Conservation (phyloP, 2,329 filamentous ascomycete species). For the Arthroderma sp. region DNA sequence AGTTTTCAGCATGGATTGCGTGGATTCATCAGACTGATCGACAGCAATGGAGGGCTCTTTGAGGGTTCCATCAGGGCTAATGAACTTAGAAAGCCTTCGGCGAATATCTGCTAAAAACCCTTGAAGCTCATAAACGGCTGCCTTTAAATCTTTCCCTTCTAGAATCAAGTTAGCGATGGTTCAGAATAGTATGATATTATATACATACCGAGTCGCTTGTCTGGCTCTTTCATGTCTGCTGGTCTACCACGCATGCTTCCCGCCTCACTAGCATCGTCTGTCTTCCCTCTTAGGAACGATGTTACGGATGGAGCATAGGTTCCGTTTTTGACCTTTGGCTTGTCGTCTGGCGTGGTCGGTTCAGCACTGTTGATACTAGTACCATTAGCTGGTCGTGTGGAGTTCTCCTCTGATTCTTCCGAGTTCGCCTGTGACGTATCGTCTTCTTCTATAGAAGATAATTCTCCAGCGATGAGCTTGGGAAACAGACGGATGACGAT, state of each 20-base stretch:
- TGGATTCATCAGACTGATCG: constrained; percentile 29
- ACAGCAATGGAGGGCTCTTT: constrained; percentile 24
- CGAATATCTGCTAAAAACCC: constrained; percentile 82
- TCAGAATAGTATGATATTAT: neutral
- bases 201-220: constrained; percentile 23
- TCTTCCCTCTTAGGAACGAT: constrained; percentile 27
- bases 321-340: constrained; percentile 17
- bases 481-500: constrained; percentile 79
- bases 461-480: constrained; percentile 65
- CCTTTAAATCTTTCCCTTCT: constrained; percentile 71
- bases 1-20: constrained; percentile 36
- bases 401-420: constrained; percentile 13
- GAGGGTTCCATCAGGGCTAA: constrained; percentile 46
- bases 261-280: constrained; percentile 31
- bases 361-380: constrained; percentile 20
- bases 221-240: constrained; percentile 19
- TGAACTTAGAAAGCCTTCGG: constrained; percentile 48
- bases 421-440: constrained; percentile 20
- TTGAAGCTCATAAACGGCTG: constrained; percentile 70
- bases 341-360: constrained; percentile 18
- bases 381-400: constrained; percentile 19
- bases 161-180: constrained; percentile 24
- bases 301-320: constrained; percentile 28
- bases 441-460: constrained; percentile 52
- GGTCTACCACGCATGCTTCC: constrained; percentile 28